These are phyloP conservation scores for Graphilbum ipis-grandicollis DNA, from an alignment of 2,329 filamentous ascomycete genomes.

Conservation along the genomic window DNA sequence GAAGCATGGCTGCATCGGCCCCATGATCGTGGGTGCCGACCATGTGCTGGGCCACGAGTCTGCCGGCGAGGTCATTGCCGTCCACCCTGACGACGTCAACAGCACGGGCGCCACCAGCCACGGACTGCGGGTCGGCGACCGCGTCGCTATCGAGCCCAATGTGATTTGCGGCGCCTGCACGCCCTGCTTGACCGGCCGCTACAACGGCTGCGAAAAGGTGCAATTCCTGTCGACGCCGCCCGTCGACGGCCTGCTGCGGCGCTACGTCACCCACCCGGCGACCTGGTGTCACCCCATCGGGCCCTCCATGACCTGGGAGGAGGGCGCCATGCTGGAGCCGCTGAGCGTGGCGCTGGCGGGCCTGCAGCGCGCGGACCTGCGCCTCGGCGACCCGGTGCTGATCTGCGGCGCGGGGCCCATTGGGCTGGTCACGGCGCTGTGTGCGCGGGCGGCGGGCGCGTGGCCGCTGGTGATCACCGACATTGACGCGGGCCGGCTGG, in stretches of 20 bases:
- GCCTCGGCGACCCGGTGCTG: slow-evolving; percentile 71
- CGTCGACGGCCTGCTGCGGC: slow-evolving; percentile 66
- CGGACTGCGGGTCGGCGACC: slow-evolving; percentile 65
- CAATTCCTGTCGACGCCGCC: slow-evolving; percentile 83
- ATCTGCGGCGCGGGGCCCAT: slow-evolving; percentile 91
- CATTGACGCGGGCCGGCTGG: slow-evolving; percentile 71
- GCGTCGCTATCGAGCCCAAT: slow-evolving; percentile 87
- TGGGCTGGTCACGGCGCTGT: slow-evolving; percentile 74
- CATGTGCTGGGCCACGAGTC: slow-evolving; percentile 94
- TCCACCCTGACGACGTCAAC: slow-evolving; percentile 33
- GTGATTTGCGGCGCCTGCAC: slow-evolving; percentile 84
- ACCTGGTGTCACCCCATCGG: slow-evolving; percentile 95
- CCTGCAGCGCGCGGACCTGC: slow-evolving; percentile 65
- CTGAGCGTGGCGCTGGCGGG: slow-evolving; percentile 78
- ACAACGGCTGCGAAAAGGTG: slow-evolving; percentile 84
- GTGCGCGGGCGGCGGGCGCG: slow-evolving; percentile 70
- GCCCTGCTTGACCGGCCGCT: slow-evolving; percentile 78
- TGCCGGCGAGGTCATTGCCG: slow-evolving; percentile 66
- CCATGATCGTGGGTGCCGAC: slow-evolving; percentile 78
- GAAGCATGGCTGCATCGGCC: slow-evolving; percentile 87
- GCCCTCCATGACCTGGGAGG: slow-evolving; percentile 62
- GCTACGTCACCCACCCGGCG: slow-evolving; percentile 90
- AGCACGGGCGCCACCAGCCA: slow-evolving; percentile 39
- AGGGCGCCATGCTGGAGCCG: slow-evolving; percentile 81
- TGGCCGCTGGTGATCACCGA: slow-evolving; percentile 88